Conservation (phyloP, 371 early-diverging fungal genomes). For the Syncephalastrum monosporum region DNA sequence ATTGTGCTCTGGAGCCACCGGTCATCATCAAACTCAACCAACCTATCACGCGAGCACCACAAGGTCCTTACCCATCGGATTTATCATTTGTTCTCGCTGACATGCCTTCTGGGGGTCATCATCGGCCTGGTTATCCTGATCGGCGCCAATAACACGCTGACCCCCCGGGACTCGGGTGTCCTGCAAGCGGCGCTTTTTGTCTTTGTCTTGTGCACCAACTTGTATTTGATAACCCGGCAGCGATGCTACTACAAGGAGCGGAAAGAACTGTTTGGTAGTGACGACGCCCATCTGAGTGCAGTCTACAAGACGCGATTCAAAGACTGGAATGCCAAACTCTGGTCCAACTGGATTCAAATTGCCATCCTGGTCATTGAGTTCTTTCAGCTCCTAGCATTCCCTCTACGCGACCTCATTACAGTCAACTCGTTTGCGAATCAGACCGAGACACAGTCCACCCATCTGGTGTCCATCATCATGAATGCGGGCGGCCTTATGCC, state of each 20-base stretch:
- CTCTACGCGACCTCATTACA: slow-evolving; percentile 51
- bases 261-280: slow-evolving; percentile 37
- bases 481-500: slow-evolving; percentile 51
- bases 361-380: slow-evolving; percentile 60
- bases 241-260: slow-evolving; percentile 49
- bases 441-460: slow-evolving; percentile 18
- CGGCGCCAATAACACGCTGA: slow-evolving; percentile 21
- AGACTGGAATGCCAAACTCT: slow-evolving; percentile 40
- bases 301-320: slow-evolving; percentile 41
- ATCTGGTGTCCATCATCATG: slow-evolving; percentile 30
- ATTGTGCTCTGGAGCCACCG: slow-evolving; percentile 27
- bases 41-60: slow-evolving; percentile 37
- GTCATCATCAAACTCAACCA: slow-evolving; percentile 1
- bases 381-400: slow-evolving; percentile 57
- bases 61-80: slow-evolving; percentile 34
- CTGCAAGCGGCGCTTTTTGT: slow-evolving; percentile 53
- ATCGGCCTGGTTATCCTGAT: slow-evolving; percentile 36
- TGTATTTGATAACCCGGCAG: slow-evolving; percentile 52
- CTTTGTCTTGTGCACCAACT: slow-evolving; percentile 52
- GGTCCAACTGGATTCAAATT: slow-evolving; percentile 60
- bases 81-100: slow-evolving; percentile 38
- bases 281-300: slow-evolving; percentile 43
- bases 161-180: slow-evolving; percentile 9
- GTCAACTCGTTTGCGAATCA: slow-evolving; percentile 25
- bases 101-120: slow-evolving; percentile 26